A percentile compares a stretch with the other conserved stretches of the same genome.
These are phyloP conservation scores for Schwanniomyces occidentalis DNA, from an alignment of 805 yeast genomes.

Conservation along the genomic window DNA sequence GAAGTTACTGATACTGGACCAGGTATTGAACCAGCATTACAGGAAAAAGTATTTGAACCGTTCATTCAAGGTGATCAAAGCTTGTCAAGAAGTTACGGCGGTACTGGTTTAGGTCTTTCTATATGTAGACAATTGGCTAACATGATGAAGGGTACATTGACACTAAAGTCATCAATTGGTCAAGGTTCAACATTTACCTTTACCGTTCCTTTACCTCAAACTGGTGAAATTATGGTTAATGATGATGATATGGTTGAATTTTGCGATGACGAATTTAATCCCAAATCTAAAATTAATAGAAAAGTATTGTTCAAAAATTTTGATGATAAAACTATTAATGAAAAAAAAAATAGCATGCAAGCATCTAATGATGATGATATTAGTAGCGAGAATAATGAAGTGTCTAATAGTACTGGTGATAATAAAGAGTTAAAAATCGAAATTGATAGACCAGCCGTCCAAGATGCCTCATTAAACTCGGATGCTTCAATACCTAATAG, in stretches of 20 bases:
- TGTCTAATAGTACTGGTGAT: not conserved
- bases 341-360: not conserved
- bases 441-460: not conserved
- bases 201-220: conserved; percentile 72
- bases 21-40: conserved; percentile 83
- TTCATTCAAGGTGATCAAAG: conserved; percentile 98
- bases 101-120: conserved; percentile 89
- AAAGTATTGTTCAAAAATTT: conserved; percentile 47
- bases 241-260: conserved; percentile 39
- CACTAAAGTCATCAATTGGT: conserved; percentile 71
- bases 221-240: conserved; percentile 49
- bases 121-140: conserved; percentile 89
- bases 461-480: not conserved
- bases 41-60: conserved; percentile 88
- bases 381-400: too few relatives aligned
- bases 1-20: conserved; percentile 91
- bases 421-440: not conserved
- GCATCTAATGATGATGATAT: not conserved
- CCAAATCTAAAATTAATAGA: conserved; percentile 50
- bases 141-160: conserved; percentile 87
- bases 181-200: conserved; percentile 84
- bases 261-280: conserved; percentile 70
- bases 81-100: conserved; percentile 86
- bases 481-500: not conserved
- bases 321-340: conserved; percentile 7